These are phyloP conservation scores for Monilinia vaccinii-corymbosi DNA, from an alignment of 2,329 filamentous ascomycete genomes.

Conservation along the genomic window DNA sequence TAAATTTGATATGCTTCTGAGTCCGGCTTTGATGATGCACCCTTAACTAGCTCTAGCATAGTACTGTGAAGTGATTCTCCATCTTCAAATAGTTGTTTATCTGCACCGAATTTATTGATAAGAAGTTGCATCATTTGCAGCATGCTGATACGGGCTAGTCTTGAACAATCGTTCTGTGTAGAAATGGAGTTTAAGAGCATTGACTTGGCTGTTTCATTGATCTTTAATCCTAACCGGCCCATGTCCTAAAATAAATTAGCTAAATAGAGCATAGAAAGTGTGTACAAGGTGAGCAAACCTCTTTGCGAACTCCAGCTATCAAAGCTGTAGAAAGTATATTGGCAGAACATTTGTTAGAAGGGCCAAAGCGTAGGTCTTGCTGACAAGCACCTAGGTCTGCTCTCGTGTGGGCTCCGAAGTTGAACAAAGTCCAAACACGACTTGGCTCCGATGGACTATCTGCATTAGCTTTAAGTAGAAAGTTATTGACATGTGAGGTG, in stretches of 20 bases:
- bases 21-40: neutral
- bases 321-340: slow-evolving; percentile 10
- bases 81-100: slow-evolving; percentile 7
- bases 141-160: slow-evolving; percentile 17
- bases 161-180: slow-evolving; percentile 10
- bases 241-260: slow-evolving; percentile 14
- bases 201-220: slow-evolving; percentile 16
- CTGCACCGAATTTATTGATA: slow-evolving; percentile 26
- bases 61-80: slow-evolving; percentile 11
- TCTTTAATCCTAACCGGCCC: slow-evolving; percentile 10
- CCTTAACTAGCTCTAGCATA: slow-evolving; percentile 14
- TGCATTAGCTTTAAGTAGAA: slow-evolving; percentile 4
- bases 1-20: slow-evolving; percentile 17
- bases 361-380: slow-evolving; percentile 2
- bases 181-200: slow-evolving; percentile 22
- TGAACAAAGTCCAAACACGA: slow-evolving; percentile 11
- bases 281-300: slow-evolving; percentile 14
- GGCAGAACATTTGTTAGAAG: slow-evolving; percentile 6
- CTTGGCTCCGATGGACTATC: slow-evolving; percentile 1
- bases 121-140: slow-evolving; percentile 23
- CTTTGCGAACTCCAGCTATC: slow-evolving; percentile 20
- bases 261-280: neutral
- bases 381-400: slow-evolving; percentile 1
- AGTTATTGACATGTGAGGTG: slow-evolving; percentile 16
- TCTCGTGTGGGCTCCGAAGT: slow-evolving; percentile 1